phyloP scores from a whole-genome alignment of 345 rosid species.

The Gossypium longicalyx region DNA sequence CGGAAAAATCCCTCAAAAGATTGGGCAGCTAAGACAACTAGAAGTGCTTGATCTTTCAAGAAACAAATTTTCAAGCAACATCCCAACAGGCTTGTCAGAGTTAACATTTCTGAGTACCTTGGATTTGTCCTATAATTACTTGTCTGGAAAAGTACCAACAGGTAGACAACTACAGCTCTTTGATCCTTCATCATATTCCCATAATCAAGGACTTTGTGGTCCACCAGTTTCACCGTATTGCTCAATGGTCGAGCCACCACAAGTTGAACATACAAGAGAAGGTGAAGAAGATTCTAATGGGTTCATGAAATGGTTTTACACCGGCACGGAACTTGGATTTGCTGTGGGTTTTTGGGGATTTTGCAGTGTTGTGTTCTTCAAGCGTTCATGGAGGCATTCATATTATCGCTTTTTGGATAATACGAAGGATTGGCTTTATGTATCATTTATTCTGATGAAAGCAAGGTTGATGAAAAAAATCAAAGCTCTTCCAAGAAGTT shows the following conservation, averaged over 20 bases:
- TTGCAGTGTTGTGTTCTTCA: not conserved
- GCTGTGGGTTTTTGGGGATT: not conserved
- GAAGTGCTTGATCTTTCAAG: conserved; percentile 30
- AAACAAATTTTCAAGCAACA: conserved; percentile 29
- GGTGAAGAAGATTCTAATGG: not conserved
- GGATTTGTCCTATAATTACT: conserved; percentile 8
- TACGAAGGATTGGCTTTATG: not conserved
- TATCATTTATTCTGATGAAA: not conserved
- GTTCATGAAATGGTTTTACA: not conserved
- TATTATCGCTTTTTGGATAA: not conserved
- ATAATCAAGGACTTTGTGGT: conserved; percentile 2
- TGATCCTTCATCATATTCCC: not conserved
- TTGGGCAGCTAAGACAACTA: conserved; percentile 20
- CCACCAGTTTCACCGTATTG: not conserved
- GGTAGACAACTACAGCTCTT: conserved; percentile 15
- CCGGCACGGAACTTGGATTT: conserved; percentile 1
- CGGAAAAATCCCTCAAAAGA: conserved; percentile 23
- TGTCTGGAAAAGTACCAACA: conserved; percentile 14
- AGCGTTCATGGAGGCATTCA: conserved; percentile 1
- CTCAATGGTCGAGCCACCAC: not conserved
- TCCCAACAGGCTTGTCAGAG: conserved; percentile 16
- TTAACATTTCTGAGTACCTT: not conserved
- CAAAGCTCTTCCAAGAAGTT: not conserved
- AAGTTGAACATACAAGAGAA: not conserved
- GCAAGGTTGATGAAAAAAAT: not conserved